A percentile compares a stretch with the other conserved stretches of the same genome.
Evolutionary conservation across 2,329 filamentous ascomycete genomes (phyloP).

Genomic region (Neopestalotiopsis sp.): DNA sequence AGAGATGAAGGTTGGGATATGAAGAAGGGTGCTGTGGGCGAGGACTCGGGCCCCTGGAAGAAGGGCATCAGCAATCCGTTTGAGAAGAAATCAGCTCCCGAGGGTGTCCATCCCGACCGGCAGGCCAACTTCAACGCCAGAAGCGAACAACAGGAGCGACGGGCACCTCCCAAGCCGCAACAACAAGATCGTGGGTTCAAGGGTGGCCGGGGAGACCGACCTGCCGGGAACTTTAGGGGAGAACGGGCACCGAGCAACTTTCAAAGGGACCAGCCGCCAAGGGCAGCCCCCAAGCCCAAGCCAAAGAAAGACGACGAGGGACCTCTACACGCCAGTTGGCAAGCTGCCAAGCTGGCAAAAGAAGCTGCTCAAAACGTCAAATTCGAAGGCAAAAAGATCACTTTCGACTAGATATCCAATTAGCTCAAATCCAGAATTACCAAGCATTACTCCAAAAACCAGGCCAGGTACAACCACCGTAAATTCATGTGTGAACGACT

Average conservation of each 20-base stretch:
- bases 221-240: slow-evolving; percentile 21
- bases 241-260: slow-evolving; percentile 20
- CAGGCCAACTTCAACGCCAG: slow-evolving; percentile 39
- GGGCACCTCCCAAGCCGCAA: background rate
- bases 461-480: too few species aligned
- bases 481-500: too few species aligned
- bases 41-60: slow-evolving; percentile 56
- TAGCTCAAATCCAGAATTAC: background rate
- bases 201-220: slow-evolving; percentile 26
- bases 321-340: slow-evolving; percentile 68
- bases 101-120: slow-evolving; percentile 36
- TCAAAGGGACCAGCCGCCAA: slow-evolving; percentile 24
- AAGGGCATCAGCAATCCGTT: slow-evolving; percentile 47
- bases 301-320: slow-evolving; percentile 56
- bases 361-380: slow-evolving; percentile 57
- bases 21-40: slow-evolving; percentile 59
- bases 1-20: slow-evolving; percentile 64
- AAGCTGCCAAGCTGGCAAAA: slow-evolving; percentile 67
- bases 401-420: slow-evolving; percentile 54
- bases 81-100: slow-evolving; percentile 21
- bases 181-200: slow-evolving; percentile 21
- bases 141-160: slow-evolving; percentile 7
- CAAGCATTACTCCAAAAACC: background rate
- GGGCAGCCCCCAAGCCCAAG: slow-evolving; percentile 36
- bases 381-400: slow-evolving; percentile 64